phyloP scores from a whole-genome alignment of 192 early-diverging fungal species.

The Haplosporangium gracile region DNA sequence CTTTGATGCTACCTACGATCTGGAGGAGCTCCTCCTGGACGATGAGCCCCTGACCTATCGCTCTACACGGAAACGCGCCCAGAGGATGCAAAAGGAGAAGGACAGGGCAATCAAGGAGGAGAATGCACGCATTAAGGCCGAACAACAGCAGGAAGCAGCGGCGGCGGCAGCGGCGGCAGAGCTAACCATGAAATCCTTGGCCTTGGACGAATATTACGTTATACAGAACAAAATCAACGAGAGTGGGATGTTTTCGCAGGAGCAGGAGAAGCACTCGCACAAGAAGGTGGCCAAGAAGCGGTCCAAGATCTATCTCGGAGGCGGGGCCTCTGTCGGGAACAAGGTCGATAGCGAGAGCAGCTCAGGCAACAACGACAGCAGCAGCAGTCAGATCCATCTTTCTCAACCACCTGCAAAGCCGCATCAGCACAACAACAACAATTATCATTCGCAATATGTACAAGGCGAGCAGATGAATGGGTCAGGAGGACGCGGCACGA shows the following conservation, averaged over 20 bases:
- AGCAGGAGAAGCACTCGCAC: conserved; percentile 16
- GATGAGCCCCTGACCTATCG: conserved; percentile 72
- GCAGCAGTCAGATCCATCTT: conserved; percentile 36
- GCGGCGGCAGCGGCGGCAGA: conserved; percentile 36
- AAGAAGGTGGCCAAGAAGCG: conserved; percentile 25
- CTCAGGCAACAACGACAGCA: conserved; percentile 36
- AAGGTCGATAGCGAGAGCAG: conserved; percentile 26
- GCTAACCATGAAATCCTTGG: conserved; percentile 20
- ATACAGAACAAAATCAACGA: background rate
- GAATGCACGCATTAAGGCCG: conserved; percentile 54
- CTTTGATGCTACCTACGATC: conserved; percentile 83
- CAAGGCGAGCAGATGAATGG: background rate
- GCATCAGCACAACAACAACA: background rate
- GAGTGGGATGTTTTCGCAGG: background rate
- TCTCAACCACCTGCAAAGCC: conserved; percentile 7
- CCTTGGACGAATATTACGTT: conserved; percentile 14
- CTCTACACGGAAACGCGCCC: conserved; percentile 44
- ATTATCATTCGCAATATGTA: conserved; percentile 7
- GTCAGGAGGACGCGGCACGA: background rate
- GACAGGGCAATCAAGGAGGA: conserved; percentile 63
- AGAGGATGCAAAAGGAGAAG: conserved; percentile 49
- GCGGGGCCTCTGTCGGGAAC: conserved; percentile 4
- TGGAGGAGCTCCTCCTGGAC: conserved; percentile 80
- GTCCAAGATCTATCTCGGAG: conserved; percentile 31
- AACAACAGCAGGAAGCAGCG: conserved; percentile 21